Percentiles rank a stretch among this genome's conserved stretches.
phyloP scores from a whole-genome alignment of 441 rosid genomes.

The Bocquillonia castaneifolia region DNA sequence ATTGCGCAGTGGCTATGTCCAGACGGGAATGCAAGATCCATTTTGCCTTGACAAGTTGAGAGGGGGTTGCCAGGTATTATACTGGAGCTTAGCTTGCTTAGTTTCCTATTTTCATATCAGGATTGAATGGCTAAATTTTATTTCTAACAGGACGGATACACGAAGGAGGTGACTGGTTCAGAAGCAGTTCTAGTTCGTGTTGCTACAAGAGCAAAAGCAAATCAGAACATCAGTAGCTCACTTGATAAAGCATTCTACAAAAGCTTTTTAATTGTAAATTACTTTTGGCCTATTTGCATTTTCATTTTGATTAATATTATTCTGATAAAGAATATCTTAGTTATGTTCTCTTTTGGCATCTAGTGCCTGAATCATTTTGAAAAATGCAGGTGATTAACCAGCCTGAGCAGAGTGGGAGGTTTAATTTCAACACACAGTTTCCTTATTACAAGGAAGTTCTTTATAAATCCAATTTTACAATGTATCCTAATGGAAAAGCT shows the following conservation, averaged over 20 bases:
- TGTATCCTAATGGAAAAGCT: slow-evolving; percentile 58
- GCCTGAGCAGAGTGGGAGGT: slow-evolving; percentile 56
- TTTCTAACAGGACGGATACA: slow-evolving; percentile 64
- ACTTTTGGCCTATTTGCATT: no score
- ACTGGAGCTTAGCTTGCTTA: no score
- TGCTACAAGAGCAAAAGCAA: slow-evolving; percentile 68
- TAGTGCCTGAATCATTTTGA: no score
- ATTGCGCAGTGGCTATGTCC: slow-evolving; percentile 86
- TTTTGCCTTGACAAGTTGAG: slow-evolving; percentile 49
- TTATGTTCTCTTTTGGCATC: no score
- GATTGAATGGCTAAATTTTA: no score
- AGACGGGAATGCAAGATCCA: slow-evolving; percentile 60
- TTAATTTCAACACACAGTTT: slow-evolving; percentile 62
- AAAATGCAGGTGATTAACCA: slow-evolving; percentile 63
- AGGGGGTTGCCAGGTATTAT: slow-evolving; percentile 88
- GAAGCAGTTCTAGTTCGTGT: slow-evolving; percentile 73
- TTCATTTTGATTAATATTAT: no score
- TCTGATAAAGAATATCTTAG: no score
- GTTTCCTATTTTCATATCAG: no score
- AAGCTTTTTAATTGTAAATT: slow-evolving; percentile 77
- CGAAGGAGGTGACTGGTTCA: slow-evolving; percentile 51
- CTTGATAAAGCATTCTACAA: slow-evolving; percentile 56
- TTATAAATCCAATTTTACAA: slow-evolving; percentile 46
- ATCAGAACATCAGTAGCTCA: slow-evolving; percentile 33
- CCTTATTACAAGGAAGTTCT: slow-evolving; percentile 55